These are phyloP conservation scores for Alloteropsis semialata DNA, from an alignment of 176 grass and related monocot genomes.

Conservation along the genomic window DNA sequence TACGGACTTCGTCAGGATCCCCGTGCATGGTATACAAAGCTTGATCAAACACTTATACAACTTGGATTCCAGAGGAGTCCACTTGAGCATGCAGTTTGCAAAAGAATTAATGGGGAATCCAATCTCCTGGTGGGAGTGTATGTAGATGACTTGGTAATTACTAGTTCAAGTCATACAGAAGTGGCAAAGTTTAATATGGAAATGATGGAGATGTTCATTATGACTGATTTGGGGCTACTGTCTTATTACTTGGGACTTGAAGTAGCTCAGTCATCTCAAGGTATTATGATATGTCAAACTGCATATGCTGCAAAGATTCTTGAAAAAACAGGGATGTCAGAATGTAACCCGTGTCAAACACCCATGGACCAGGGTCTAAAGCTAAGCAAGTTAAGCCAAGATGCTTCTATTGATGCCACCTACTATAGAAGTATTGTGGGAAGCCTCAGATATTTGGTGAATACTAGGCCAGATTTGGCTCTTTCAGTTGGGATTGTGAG, in stretches of 20 bases:
- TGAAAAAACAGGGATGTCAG: neutral
- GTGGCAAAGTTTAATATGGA: neutral
- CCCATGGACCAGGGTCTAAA: neutral
- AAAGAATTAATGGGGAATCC: neutral
- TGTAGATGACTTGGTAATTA: neutral
- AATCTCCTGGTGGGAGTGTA: neutral
- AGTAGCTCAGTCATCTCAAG: no score
- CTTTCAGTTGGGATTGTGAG: neutral
- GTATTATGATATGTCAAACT: no score
- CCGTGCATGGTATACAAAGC: neutral
- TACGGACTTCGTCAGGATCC: neutral
- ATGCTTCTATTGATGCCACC: accelerated
- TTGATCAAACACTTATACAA: neutral
- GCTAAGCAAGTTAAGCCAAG: neutral
- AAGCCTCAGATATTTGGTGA: neutral
- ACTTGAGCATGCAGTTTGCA: neutral
- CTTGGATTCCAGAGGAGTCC: neutral
- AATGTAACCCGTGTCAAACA: neutral
- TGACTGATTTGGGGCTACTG: neutral
- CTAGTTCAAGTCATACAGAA: neutral
- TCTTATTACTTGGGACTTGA: neutral
- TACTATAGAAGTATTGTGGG: neutral
- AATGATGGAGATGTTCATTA: neutral
- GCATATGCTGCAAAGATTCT: neutral
- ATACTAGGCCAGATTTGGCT: neutral